These are phyloP conservation scores for Aureobasidium namibiae DNA, from an alignment of 2,329 filamentous ascomycete genomes.

Conservation along the genomic window DNA sequence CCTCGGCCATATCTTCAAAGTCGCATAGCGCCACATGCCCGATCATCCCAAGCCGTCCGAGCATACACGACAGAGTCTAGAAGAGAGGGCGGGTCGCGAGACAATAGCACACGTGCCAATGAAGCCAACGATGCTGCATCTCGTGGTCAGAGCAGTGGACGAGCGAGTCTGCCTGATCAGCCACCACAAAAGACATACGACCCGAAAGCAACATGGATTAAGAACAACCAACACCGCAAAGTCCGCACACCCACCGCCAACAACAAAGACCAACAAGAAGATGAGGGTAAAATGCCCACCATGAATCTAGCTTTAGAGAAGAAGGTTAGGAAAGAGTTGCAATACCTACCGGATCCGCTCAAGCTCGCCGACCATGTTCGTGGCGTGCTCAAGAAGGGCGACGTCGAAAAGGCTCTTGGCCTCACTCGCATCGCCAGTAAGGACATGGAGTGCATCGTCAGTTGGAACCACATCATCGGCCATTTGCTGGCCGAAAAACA, in stretches of 20 bases:
- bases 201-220: background rate
- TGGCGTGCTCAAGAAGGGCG: slow-evolving; percentile 49
- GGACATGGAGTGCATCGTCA: slow-evolving; percentile 56
- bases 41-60: background rate
- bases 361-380: slow-evolving; percentile 63
- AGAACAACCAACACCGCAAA: background rate
- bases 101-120: background rate
- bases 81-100: background rate
- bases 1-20: slow-evolving; percentile 15
- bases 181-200: background rate
- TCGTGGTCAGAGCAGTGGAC: background rate
- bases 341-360: slow-evolving; percentile 60
- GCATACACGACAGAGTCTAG: background rate
- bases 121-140: background rate
- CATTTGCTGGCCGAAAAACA: slow-evolving; percentile 56
- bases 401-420: slow-evolving; percentile 58
- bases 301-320: slow-evolving; percentile 17
- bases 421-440: slow-evolving; percentile 64
- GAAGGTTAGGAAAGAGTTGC: slow-evolving; percentile 47
- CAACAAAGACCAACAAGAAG: background rate
- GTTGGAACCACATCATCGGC: slow-evolving; percentile 82
- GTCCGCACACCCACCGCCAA: background rate
- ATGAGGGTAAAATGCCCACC: slow-evolving; percentile 12
- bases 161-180: background rate
- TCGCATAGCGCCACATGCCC: slow-evolving; percentile 10